These are phyloP conservation scores for Clitoria ternatea DNA, from an alignment of 306 rosid species.

Conservation along the genomic window DNA sequence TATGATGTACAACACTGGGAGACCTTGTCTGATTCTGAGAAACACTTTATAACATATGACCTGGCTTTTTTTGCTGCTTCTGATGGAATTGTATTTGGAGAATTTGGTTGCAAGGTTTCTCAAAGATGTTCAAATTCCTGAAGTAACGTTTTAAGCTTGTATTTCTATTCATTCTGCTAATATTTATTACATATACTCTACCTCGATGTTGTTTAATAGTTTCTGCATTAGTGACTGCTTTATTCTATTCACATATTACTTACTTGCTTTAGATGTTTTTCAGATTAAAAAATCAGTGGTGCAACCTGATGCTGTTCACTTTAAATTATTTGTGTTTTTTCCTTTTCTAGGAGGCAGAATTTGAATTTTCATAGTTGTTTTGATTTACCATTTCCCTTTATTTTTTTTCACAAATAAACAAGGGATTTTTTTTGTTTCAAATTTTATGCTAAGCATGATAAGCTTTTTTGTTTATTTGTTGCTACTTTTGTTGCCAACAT, in stretches of 20 bases:
- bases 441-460: not conserved
- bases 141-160: too few relatives aligned
- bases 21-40: constrained; percentile 61
- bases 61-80: constrained; percentile 87
- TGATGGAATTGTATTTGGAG: constrained; percentile 83
- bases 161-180: too few relatives aligned
- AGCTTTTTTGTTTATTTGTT: not conserved
- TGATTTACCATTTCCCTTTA: not conserved
- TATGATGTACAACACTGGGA: constrained; percentile 66
- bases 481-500: not conserved
- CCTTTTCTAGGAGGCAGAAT: not conserved
- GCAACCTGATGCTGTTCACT: too few relatives aligned
- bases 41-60: constrained; percentile 65
- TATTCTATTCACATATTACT: not conserved
- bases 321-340: not conserved
- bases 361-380: not conserved
- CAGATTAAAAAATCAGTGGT: too few relatives aligned
- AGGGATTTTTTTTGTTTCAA: not conserved
- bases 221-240: not conserved
- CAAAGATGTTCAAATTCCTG: too few relatives aligned
- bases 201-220: not conserved
- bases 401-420: not conserved
- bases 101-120: too few relatives aligned
- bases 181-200: too few relatives aligned
- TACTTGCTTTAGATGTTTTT: too few relatives aligned